Percentiles rank a stretch among this genome's conserved stretches.
Conservation (phyloP, 306 rosid genomes). For the Quercus aquifolioides region DNA sequence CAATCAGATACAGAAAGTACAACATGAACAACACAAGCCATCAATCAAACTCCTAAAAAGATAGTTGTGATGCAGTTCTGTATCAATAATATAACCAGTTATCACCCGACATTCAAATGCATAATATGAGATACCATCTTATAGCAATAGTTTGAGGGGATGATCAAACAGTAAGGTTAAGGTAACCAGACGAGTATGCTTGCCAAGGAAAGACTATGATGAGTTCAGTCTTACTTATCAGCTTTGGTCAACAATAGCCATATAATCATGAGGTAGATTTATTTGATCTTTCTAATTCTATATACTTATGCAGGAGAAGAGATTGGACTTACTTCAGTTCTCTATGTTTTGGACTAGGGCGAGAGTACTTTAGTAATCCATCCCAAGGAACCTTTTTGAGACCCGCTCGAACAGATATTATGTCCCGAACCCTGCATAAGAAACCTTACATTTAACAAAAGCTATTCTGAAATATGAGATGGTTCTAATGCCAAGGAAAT, state of each 20-base stretch:
- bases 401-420: constrained; percentile 89
- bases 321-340: constrained; percentile 60
- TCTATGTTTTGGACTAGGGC: constrained; percentile 89
- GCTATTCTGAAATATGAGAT: neutral
- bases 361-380: constrained; percentile 91
- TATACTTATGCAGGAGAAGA: neutral
- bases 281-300: neutral
- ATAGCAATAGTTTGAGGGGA: neutral
- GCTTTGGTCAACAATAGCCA: neutral
- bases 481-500: constrained; percentile 8
- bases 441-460: constrained; percentile 1
- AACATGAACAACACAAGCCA: too few species aligned
- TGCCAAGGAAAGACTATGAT: too few species aligned
- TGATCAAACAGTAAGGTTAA: neutral
- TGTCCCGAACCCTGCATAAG: constrained; percentile 72
- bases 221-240: too few species aligned
- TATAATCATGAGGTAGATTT: too few species aligned
- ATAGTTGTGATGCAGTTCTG: neutral
- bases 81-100: neutral
- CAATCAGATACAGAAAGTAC: too few species aligned
- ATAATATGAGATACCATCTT: too few species aligned
- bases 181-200: neutral
- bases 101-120: too few species aligned
- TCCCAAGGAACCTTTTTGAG: constrained; percentile 98
- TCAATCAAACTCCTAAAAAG: too few species aligned